A percentile compares a stretch with the other conserved stretches of the same genome.
phyloP scores from a whole-genome alignment of 768 basidiomycete genomes.

The Suillus spraguei region DNA sequence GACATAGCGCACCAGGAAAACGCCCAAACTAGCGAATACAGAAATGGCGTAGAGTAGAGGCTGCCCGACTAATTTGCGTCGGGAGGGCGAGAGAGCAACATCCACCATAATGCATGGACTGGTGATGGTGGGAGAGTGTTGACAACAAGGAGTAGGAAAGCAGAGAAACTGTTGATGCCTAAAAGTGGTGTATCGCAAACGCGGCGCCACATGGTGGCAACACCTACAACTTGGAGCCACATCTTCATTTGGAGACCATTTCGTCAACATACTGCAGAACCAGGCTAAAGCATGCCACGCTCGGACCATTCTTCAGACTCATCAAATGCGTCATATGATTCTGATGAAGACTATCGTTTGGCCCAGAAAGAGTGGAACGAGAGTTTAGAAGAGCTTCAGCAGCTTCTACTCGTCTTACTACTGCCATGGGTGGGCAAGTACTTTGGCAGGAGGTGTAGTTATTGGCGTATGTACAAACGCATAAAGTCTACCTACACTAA shows the following conservation, averaged over 20 bases:
- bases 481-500: slow-evolving; percentile 17
- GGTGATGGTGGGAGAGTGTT: slow-evolving; percentile 17
- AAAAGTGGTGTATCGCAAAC: slow-evolving; percentile 16
- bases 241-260: slow-evolving; percentile 3
- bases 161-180: neutral
- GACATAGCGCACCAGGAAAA: slow-evolving; percentile 68
- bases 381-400: slow-evolving; percentile 80
- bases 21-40: slow-evolving; percentile 80
- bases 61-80: slow-evolving; percentile 70
- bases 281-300: slow-evolving; percentile 50
- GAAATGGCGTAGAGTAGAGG: slow-evolving; percentile 80
- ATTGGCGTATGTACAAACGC: slow-evolving; percentile 68
- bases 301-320: slow-evolving; percentile 64
- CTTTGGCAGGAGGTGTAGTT: slow-evolving; percentile 82
- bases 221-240: neutral
- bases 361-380: slow-evolving; percentile 96
- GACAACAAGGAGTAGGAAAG: slow-evolving; percentile 16
- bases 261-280: neutral
- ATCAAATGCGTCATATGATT: slow-evolving; percentile 54
- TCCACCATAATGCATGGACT: slow-evolving; percentile 54
- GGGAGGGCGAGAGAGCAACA: slow-evolving; percentile 29
- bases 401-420: slow-evolving; percentile 77
- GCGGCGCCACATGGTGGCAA: slow-evolving; percentile 22
- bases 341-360: slow-evolving; percentile 69
- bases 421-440: slow-evolving; percentile 89